phyloP scores from a whole-genome alignment of 164 flowering plant species.

The Vitis amurensis region DNA sequence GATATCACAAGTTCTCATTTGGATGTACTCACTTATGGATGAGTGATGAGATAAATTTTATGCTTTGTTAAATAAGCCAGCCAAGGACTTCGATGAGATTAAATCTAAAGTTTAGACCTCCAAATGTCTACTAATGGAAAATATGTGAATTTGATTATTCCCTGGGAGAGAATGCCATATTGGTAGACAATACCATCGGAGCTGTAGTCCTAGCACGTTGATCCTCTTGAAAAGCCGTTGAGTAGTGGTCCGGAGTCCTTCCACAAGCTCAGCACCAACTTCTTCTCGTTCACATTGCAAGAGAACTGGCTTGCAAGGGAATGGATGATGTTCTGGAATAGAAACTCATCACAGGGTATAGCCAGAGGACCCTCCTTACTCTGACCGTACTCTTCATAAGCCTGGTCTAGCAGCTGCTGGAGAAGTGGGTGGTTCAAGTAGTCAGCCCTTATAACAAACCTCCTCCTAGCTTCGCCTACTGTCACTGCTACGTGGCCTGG shows the following conservation, averaged over 20 bases:
- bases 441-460: constrained; percentile 26
- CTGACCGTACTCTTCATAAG: constrained; percentile 25
- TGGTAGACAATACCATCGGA: not conserved
- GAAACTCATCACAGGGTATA: constrained; percentile 27
- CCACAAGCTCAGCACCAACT: not conserved
- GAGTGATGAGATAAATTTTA: no score
- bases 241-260: constrained; percentile 11
- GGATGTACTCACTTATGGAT: no score
- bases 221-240: constrained; percentile 4
- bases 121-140: no score
- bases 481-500: constrained; percentile 27
- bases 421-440: constrained; percentile 30
- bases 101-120: no score
- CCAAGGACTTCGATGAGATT: no score
- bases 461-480: constrained; percentile 18
- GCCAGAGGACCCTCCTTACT: constrained; percentile 19
- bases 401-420: constrained; percentile 19
- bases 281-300: not conserved
- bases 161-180: no score
- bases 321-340: constrained; percentile 17
- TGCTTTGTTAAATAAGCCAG: no score
- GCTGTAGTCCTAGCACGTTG: not conserved
- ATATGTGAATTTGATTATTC: no score
- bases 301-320: constrained; percentile 5
- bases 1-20: no score